These are phyloP conservation scores for Meredithiella fracta DNA, from an alignment of 2,329 filamentous ascomycete species.

Conservation along the genomic window DNA sequence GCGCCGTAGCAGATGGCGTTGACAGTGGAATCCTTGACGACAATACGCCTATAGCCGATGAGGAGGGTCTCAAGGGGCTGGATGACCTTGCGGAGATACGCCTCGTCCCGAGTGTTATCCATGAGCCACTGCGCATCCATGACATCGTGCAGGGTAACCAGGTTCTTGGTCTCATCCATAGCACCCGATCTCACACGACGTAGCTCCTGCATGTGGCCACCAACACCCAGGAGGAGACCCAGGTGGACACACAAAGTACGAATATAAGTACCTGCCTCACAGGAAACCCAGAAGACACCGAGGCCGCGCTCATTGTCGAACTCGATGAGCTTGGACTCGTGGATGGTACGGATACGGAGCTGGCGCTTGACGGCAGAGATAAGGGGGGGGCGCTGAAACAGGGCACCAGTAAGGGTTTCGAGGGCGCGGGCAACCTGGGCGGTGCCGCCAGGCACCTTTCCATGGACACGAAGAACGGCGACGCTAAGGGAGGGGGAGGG, in stretches of 20 bases:
- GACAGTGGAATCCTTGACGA: constrained; percentile 71
- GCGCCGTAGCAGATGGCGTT: constrained; percentile 98
- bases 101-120: constrained; percentile 91
- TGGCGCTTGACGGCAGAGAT: constrained; percentile 98
- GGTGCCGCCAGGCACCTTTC: constrained; percentile 85
- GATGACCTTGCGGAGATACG: constrained; percentile 81
- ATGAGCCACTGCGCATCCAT: constrained; percentile 91
- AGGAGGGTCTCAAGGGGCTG: constrained; percentile 83
- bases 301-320: constrained; percentile 97
- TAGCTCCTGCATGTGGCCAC: constrained; percentile 96
- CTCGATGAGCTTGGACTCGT: constrained; percentile 91
- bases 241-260: constrained; percentile 94
- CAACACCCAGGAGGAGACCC: constrained; percentile 58
- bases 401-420: constrained; percentile 87
- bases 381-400: constrained; percentile 66
- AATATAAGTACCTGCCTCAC: constrained; percentile 93
- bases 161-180: constrained; percentile 76
- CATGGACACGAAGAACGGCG: constrained; percentile 84
- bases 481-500: constrained; percentile 30
- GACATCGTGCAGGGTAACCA: constrained; percentile 76
- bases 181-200: constrained; percentile 84
- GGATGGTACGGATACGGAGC: constrained; percentile 92
- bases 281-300: constrained; percentile 98
- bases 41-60: constrained; percentile 85
- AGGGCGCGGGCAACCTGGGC: constrained; percentile 83